These are phyloP conservation scores for Syncephalastrum racemosum DNA, from an alignment of 371 early-diverging fungal species.

Conservation along the genomic window DNA sequence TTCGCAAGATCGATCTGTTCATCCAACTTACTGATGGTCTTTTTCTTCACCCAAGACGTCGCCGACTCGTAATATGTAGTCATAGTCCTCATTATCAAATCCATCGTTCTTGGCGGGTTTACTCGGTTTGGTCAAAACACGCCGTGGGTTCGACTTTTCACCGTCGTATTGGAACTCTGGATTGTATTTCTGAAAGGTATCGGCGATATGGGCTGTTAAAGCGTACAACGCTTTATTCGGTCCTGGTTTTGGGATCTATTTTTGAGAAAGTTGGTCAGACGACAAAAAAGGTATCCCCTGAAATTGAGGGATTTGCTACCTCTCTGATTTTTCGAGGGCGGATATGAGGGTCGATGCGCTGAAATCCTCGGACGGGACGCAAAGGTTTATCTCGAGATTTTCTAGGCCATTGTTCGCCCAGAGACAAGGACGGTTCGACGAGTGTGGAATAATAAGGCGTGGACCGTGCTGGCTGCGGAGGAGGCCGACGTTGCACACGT, in stretches of 20 bases:
- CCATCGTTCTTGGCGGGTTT: slow-evolving; percentile 92
- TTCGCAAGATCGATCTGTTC: background rate
- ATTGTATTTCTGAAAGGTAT: slow-evolving; percentile 73
- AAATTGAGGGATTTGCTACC: background rate
- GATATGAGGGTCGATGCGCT: slow-evolving; percentile 3
- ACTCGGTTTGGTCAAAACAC: slow-evolving; percentile 92
- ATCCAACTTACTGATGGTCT: slow-evolving; percentile 73
- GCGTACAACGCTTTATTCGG: slow-evolving; percentile 6
- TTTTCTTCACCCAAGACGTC: slow-evolving; percentile 79
- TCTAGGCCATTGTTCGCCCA: slow-evolving; percentile 39
- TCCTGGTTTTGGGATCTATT: background rate
- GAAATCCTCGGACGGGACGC: slow-evolving; percentile 7
- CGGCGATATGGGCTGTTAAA: slow-evolving; percentile 61
- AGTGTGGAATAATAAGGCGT: slow-evolving; percentile 30
- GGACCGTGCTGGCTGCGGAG: slow-evolving; percentile 6
- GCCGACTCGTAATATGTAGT: slow-evolving; percentile 95
- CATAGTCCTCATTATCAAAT: slow-evolving; percentile 92
- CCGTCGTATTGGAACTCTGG: slow-evolving; percentile 73
- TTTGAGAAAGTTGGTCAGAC: background rate
- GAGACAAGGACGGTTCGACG: slow-evolving; percentile 29
- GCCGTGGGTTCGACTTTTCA: slow-evolving; percentile 69
- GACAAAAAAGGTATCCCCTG: too few relatives aligned
- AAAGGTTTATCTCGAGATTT: background rate
- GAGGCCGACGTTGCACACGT: slow-evolving; percentile 4
- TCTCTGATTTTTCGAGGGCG: slow-evolving; percentile 3